phyloP scores from a whole-genome alignment of 148 eudicot genomes.

The Vaccinium vitisidaea region DNA sequence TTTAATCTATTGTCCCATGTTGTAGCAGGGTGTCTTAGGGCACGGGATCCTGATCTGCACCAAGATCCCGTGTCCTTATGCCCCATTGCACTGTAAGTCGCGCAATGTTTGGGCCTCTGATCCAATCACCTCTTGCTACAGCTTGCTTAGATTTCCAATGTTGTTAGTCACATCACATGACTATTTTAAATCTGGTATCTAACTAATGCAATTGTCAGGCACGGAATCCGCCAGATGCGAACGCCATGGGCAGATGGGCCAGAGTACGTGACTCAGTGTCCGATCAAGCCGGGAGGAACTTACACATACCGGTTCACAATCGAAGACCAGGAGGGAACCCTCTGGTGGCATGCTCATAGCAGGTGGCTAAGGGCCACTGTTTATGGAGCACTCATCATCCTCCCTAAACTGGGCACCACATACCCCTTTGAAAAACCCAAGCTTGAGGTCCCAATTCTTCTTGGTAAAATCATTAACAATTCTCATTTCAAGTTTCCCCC shows the following conservation, averaged over 20 bases:
- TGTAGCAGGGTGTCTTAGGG: neutral
- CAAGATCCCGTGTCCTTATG: neutral
- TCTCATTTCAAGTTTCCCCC: neutral
- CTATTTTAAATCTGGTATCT: neutral
- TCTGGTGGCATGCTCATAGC: slow-evolving; percentile 99
- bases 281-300: slow-evolving; percentile 69
- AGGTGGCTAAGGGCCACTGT: slow-evolving; percentile 89
- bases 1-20: neutral
- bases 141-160: neutral
- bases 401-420: slow-evolving; percentile 60
- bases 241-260: slow-evolving; percentile 98
- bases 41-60: neutral
- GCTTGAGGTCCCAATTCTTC: slow-evolving; percentile 60
- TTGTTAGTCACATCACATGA: neutral
- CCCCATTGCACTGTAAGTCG: neutral
- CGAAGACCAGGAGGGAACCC: slow-evolving; percentile 77
- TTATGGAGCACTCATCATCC: slow-evolving; percentile 74
- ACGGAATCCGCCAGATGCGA: slow-evolving; percentile 80
- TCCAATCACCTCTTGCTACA: neutral
- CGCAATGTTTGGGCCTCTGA: too few relatives aligned
- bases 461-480: slow-evolving; percentile 43
- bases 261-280: slow-evolving; percentile 83
- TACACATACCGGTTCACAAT: slow-evolving; percentile 79
- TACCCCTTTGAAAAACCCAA: slow-evolving; percentile 75
- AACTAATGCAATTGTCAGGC: slow-evolving; percentile 39